phyloP scores from a whole-genome alignment of 2,329 filamentous ascomycete genomes.

The Capronia epimyces region DNA sequence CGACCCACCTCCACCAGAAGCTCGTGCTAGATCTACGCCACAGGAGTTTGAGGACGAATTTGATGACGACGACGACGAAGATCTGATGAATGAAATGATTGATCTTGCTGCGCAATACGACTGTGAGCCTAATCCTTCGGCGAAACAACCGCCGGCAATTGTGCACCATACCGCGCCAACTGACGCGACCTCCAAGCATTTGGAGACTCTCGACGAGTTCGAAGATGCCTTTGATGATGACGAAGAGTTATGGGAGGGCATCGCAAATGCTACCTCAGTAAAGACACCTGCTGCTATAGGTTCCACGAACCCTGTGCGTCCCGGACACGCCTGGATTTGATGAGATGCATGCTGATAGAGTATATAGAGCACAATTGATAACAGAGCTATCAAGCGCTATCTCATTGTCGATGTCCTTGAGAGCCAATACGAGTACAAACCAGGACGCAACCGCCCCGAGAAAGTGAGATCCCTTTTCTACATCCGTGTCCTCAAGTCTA shows the following conservation, averaged over 20 bases:
- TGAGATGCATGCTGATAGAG: conserved; percentile 54
- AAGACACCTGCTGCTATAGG: conserved; percentile 57
- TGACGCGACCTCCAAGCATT: conserved; percentile 6
- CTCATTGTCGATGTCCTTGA: conserved; percentile 69
- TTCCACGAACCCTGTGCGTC: conserved; percentile 24
- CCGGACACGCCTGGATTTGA: conserved; percentile 42
- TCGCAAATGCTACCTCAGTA: conserved; percentile 60
- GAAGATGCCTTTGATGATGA: conserved; percentile 61
- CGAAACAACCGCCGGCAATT: neutral
- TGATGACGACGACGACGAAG: conserved; percentile 32
- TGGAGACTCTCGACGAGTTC: conserved; percentile 27
- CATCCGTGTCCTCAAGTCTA: conserved; percentile 23
- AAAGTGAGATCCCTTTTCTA: conserved; percentile 54
- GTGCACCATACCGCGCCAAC: neutral
- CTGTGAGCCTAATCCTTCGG: conserved; percentile 12
- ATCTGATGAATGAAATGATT: conserved; percentile 31
- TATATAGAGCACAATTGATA: conserved; percentile 60
- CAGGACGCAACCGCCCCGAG: conserved; percentile 57
- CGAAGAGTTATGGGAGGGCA: conserved; percentile 68
- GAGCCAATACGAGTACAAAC: conserved; percentile 60
- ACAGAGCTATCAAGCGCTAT: conserved; percentile 75
- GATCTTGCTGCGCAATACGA: conserved; percentile 27
- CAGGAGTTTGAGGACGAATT: conserved; percentile 27
- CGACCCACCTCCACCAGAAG: neutral
- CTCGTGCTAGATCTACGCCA: neutral